These are phyloP conservation scores for Globisporangium paddicum DNA, from an alignment of 352 stramenopile species.

Conservation along the genomic window DNA sequence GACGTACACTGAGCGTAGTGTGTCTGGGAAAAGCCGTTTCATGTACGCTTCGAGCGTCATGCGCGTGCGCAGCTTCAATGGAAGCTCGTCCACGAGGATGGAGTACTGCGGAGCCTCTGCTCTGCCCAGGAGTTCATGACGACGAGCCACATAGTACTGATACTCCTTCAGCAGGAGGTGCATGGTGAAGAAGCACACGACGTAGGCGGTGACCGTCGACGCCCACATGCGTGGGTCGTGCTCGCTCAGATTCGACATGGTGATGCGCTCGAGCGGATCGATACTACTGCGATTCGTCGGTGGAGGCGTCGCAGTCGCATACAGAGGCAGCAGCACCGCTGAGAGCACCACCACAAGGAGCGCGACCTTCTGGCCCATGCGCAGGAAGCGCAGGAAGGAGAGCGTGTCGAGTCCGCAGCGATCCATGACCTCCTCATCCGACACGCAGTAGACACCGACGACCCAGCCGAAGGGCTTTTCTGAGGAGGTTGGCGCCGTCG, in stretches of 20 bases:
- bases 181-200: constrained; percentile 55
- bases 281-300: constrained; percentile 17
- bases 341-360: constrained; percentile 58
- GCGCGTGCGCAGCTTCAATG: constrained; percentile 46
- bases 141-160: constrained; percentile 46
- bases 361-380: constrained; percentile 61
- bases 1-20: constrained; percentile 61
- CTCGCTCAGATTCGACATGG: constrained; percentile 67
- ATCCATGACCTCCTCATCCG: constrained; percentile 64
- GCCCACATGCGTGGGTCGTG: constrained; percentile 58
- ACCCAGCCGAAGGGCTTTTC: constrained; percentile 51
- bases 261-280: constrained; percentile 60
- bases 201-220: constrained; percentile 40
- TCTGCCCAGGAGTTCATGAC: constrained; percentile 52
- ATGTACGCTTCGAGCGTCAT: constrained; percentile 71
- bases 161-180: constrained; percentile 60
- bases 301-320: constrained; percentile 38
- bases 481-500: not conserved
- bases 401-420: constrained; percentile 74
- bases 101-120: constrained; percentile 66
- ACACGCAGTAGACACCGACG: constrained; percentile 25
- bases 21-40: constrained; percentile 58
- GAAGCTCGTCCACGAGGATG: constrained; percentile 68
- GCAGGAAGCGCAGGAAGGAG: constrained; percentile 65
- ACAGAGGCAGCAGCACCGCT: constrained; percentile 59